Evolutionary conservation across 2,329 filamentous ascomycete species (phyloP).

Genomic region (Trichoderma endophyticum): DNA sequence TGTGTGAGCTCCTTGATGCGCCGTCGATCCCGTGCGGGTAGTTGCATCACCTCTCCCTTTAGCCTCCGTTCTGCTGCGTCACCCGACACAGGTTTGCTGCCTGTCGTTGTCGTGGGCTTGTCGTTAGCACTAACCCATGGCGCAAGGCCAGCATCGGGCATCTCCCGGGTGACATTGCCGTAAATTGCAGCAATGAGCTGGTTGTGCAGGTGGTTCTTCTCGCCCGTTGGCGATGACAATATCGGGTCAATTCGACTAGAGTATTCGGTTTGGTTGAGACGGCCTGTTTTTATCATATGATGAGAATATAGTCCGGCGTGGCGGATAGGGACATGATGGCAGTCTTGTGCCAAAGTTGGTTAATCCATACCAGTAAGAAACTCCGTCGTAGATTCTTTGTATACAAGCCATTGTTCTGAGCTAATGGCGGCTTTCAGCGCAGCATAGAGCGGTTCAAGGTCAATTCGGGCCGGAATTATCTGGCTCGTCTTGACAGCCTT

Average conservation of each 20-base stretch:
- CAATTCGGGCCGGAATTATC: constrained; percentile 63
- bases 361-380: constrained; percentile 56
- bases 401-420: constrained; percentile 59
- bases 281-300: constrained; percentile 42
- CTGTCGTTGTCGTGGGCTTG: constrained; percentile 56
- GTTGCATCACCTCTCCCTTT: constrained; percentile 68
- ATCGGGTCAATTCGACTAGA: constrained; percentile 59
- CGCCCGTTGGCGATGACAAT: constrained; percentile 53
- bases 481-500: constrained; percentile 60
- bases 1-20: constrained; percentile 62
- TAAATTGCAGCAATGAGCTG: constrained; percentile 65
- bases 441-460: constrained; percentile 63
- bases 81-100: constrained; percentile 60
- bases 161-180: constrained; percentile 66
- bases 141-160: constrained; percentile 64
- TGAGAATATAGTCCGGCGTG: not conserved
- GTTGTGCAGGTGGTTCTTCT: constrained; percentile 64
- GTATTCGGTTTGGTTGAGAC: constrained; percentile 61
- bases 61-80: constrained; percentile 64
- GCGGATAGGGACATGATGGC: not conserved
- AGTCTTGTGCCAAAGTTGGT: not conserved
- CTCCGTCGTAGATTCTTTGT: constrained; percentile 61
- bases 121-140: constrained; percentile 71
- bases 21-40: constrained; percentile 63
- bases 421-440: constrained; percentile 58